phyloP scores from a whole-genome alignment of 2,329 filamentous ascomycete species.

The Aspergillus aculeatinus region DNA sequence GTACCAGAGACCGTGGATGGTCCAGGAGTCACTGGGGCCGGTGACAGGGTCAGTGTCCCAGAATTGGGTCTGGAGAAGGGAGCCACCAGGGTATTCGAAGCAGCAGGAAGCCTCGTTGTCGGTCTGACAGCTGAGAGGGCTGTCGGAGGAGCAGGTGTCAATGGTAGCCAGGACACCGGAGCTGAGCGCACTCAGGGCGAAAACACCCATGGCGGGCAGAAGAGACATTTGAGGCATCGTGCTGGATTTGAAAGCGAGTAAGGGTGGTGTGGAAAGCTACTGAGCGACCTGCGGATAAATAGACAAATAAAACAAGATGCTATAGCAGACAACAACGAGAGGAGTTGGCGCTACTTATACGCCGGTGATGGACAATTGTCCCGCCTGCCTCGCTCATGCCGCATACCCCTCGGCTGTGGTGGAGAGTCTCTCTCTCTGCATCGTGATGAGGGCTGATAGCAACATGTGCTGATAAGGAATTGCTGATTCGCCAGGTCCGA shows the following conservation, averaged over 20 bases:
- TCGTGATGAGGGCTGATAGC: conserved; percentile 16
- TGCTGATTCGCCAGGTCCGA: conserved; percentile 26
- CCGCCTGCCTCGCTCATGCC: not conserved
- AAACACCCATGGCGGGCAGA: conserved; percentile 18
- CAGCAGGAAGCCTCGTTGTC: conserved; percentile 54
- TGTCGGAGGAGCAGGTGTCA: conserved; percentile 32
- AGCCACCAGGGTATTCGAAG: conserved; percentile 59
- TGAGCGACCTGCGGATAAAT: not conserved
- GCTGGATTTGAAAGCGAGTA: not conserved
- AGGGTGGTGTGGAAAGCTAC: too few species aligned
- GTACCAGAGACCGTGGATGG: conserved; percentile 58
- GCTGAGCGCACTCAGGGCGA: conserved; percentile 26
- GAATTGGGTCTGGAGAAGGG: conserved; percentile 59
- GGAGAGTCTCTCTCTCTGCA: conserved; percentile 4
- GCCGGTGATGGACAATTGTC: not conserved
- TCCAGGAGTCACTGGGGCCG: conserved; percentile 58
- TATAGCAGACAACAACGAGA: not conserved
- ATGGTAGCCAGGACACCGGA: conserved; percentile 25
- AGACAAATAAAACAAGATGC: not conserved
- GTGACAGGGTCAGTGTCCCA: conserved; percentile 58
- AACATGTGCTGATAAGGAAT: conserved; percentile 29
- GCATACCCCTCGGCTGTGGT: not conserved
- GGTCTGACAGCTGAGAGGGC: conserved; percentile 56
- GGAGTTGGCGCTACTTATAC: conserved; percentile 3
- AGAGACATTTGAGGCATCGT: conserved; percentile 19